Evolutionary conservation across 768 basidiomycete genomes (phyloP).

Genomic region (Boletus reticuloceps): DNA sequence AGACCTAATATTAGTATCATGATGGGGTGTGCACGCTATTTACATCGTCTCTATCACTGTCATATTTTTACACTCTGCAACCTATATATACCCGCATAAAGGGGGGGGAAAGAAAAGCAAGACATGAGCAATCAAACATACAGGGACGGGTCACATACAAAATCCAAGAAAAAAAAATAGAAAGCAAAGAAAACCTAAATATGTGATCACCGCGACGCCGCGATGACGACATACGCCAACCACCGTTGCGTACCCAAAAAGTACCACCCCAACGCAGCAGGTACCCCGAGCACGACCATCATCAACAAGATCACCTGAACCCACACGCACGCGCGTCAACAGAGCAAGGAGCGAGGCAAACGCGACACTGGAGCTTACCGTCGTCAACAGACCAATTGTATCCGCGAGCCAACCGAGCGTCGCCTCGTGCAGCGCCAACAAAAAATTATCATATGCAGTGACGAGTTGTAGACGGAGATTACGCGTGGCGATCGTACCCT

Average conservation of each 20-base stretch:
- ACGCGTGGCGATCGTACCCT: constrained; percentile 20
- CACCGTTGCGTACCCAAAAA: constrained; percentile 4
- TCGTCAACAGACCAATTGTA: constrained; percentile 17
- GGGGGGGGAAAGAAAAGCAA: not conserved
- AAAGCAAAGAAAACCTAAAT: too few relatives aligned
- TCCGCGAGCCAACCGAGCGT: constrained; percentile 27
- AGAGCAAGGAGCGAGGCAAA: too few relatives aligned
- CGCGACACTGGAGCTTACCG: not conserved
- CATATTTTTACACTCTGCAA: too few relatives aligned
- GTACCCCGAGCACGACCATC: constrained; percentile 16
- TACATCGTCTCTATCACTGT: too few relatives aligned
- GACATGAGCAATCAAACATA: constrained; percentile 2
- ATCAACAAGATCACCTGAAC: constrained; percentile 19
- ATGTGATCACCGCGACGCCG: constrained; percentile 1
- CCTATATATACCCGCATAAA: too few relatives aligned
- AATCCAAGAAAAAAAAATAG: not conserved
- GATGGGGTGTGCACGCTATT: too few relatives aligned
- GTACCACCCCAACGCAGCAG: constrained; percentile 23
- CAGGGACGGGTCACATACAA: not conserved
- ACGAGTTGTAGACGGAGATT: constrained; percentile 22
- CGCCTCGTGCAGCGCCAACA: constrained; percentile 15
- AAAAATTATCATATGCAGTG: constrained; percentile 18
- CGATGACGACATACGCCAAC: constrained; percentile 8
- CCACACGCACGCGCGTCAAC: not conserved
- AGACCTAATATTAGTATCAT: too few relatives aligned